Evolutionary conservation across 345 rosid genomes (phyloP).

Genomic region (Nasturtium officinale): DNA sequence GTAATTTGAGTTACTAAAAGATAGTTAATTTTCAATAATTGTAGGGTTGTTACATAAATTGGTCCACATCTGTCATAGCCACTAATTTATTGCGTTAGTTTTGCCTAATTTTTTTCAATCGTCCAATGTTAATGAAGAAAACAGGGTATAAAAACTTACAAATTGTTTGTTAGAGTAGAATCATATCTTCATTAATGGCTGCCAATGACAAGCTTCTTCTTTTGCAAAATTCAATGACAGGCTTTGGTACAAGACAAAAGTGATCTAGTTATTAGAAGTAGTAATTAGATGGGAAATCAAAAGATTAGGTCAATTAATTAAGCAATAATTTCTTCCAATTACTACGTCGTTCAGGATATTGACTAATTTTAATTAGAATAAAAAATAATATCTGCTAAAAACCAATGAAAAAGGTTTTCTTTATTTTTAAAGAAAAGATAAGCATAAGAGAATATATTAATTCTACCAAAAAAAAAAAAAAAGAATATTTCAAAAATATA

Average conservation of each 20-base stretch:
- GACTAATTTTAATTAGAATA: neutral
- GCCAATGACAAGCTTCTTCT: neutral
- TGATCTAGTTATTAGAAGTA: slow-evolving; percentile 1
- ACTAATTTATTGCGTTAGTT: neutral
- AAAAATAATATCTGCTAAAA: neutral
- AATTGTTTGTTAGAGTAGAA: neutral
- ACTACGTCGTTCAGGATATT: slow-evolving; percentile 18
- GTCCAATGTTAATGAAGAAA: neutral
- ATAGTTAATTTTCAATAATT: neutral
- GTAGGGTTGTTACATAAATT: neutral
- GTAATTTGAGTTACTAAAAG: neutral
- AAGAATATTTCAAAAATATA: neutral
- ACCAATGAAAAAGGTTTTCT: slow-evolving; percentile 32
- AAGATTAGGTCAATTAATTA: neutral
- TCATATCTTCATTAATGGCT: slow-evolving; percentile 11
- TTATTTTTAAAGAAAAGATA: neutral
- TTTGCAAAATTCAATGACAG: slow-evolving; percentile 1
- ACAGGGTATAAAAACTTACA: neutral
- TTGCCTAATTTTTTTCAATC: neutral
- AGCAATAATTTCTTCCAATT: neutral
- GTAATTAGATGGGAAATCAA: slow-evolving; percentile 4
- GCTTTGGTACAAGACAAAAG: slow-evolving; percentile 7
- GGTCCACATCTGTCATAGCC: neutral
- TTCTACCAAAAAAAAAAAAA: neutral
- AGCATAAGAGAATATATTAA: slow-evolving; percentile 6